phyloP scores from a whole-genome alignment of 495 filamentous ascomycete genomes.

The Neurospora sp. region DNA sequence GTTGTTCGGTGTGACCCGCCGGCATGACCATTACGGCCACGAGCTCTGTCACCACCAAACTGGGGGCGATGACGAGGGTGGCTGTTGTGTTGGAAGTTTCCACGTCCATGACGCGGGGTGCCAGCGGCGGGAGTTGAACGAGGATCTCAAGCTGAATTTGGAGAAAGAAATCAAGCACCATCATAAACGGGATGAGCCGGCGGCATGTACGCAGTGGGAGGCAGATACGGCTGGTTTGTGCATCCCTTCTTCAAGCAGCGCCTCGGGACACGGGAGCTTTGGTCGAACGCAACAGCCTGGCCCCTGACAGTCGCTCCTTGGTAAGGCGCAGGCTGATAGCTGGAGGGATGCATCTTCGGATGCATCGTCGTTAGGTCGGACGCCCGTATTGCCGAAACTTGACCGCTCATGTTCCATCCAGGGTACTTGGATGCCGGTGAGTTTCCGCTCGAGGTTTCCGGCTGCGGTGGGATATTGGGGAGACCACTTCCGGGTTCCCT shows the following conservation, averaged over 20 bases:
- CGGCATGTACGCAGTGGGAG: not conserved
- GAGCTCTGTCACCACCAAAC: slow-evolving; percentile 34
- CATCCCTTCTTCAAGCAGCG: too few relatives aligned
- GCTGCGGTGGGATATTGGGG: slow-evolving; percentile 21
- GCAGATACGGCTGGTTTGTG: not conserved
- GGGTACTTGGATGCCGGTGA: slow-evolving; percentile 12
- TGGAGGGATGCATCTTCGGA: too few relatives aligned
- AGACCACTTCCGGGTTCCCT: slow-evolving; percentile 15
- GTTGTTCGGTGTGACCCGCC: slow-evolving; percentile 8
- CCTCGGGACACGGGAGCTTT: too few relatives aligned
- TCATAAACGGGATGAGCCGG: slow-evolving; percentile 17
- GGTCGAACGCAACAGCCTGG: too few relatives aligned
- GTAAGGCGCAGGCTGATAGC: not conserved
- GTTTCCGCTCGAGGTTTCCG: slow-evolving; percentile 3
- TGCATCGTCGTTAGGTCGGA: slow-evolving; percentile 11
- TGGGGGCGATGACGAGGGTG: slow-evolving; percentile 20
- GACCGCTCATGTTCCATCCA: slow-evolving; percentile 27
- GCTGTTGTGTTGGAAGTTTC: slow-evolving; percentile 15
- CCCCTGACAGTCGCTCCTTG: not conserved
- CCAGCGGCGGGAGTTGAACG: slow-evolving; percentile 14
- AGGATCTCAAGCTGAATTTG: too few relatives aligned
- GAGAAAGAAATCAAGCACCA: slow-evolving; percentile 3
- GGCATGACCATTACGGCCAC: slow-evolving; percentile 20
- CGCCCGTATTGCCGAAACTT: slow-evolving; percentile 25
- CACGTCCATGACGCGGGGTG: slow-evolving; percentile 23